Percentiles rank a stretch among this genome's conserved stretches.
phyloP scores from a whole-genome alignment of 2,329 filamentous ascomycete species.

The Pyrenophora seminiperda region DNA sequence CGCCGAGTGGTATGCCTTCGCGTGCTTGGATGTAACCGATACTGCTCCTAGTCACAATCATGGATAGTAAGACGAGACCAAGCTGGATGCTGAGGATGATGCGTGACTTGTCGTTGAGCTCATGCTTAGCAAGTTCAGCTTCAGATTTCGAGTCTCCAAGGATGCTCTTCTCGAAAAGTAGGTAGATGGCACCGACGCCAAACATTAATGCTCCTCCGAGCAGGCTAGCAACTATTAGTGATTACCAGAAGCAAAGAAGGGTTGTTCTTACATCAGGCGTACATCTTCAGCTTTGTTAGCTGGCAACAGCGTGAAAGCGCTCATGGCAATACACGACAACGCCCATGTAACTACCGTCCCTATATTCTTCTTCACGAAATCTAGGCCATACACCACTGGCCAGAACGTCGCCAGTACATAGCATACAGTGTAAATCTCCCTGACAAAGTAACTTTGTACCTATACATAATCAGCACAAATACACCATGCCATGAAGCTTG shows the following conservation, averaged over 20 bases:
- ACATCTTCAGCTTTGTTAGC: conserved; percentile 84
- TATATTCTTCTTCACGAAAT: conserved; percentile 71
- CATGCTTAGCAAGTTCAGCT: conserved; percentile 32
- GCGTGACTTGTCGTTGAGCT: conserved; percentile 58
- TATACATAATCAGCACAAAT: conserved; percentile 44
- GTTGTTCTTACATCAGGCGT: conserved; percentile 68
- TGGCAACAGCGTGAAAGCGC: conserved; percentile 84
- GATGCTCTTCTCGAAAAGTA: conserved; percentile 75
- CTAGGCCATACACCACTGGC: conserved; percentile 74
- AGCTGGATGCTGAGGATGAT: conserved; percentile 71
- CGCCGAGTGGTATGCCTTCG: conserved; percentile 81
- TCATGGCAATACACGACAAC: conserved; percentile 80
- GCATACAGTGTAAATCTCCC: conserved; percentile 81
- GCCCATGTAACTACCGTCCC: conserved; percentile 73
- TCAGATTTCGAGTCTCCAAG: conserved; percentile 51
- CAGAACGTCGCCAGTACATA: conserved; percentile 79
- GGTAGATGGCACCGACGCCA: conserved; percentile 73
- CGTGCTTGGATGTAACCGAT: conserved; percentile 84
- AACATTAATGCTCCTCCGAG: conserved; percentile 80
- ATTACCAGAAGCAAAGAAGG: too few species aligned
- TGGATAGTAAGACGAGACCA: conserved; percentile 78
- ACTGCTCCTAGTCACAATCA: conserved; percentile 86
- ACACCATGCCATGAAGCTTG: neutral
- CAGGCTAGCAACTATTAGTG: conserved; percentile 57
- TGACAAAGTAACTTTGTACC: conserved; percentile 90